Percentiles rank a stretch among this genome's conserved stretches.
Conservation (phyloP, 768 basidiomycete genomes). For the Tubosaeta sp. region DNA sequence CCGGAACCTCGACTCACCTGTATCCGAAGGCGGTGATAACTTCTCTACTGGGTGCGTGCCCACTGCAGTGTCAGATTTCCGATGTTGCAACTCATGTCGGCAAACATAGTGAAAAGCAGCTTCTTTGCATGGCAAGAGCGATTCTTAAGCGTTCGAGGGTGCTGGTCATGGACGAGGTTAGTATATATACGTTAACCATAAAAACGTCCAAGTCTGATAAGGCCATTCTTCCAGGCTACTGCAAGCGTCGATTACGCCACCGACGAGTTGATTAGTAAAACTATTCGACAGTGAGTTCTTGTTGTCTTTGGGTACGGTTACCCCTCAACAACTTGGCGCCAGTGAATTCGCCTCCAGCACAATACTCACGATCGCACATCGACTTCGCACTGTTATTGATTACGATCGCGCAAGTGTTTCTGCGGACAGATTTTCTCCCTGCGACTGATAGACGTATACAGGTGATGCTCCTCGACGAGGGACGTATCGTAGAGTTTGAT, state of each 20-base stretch:
- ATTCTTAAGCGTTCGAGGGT: conserved; percentile 76
- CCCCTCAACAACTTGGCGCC: conserved; percentile 1
- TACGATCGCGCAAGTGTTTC: conserved; percentile 63
- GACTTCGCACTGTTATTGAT: conserved; percentile 75
- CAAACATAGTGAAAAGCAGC: conserved; percentile 62
- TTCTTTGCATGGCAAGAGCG: conserved; percentile 87
- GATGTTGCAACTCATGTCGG: conserved; percentile 1
- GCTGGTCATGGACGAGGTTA: conserved; percentile 80
- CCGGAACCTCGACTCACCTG: conserved; percentile 66
- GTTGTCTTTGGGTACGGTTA: not conserved
- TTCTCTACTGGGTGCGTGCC: conserved; percentile 71
- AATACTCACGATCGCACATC: conserved; percentile 80
- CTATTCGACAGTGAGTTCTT: conserved; percentile 65
- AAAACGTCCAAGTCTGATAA: conserved; percentile 4
- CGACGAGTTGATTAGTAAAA: conserved; percentile 80
- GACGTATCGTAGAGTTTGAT: conserved; percentile 75
- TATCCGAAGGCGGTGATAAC: conserved; percentile 86
- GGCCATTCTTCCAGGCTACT: conserved; percentile 45
- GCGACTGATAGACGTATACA: conserved; percentile 23
- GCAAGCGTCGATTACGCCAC: conserved; percentile 84
- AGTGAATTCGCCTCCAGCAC: conserved; percentile 80
- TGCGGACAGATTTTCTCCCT: conserved; percentile 3
- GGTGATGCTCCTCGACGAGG: conserved; percentile 78
- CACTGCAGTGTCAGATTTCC: not conserved
- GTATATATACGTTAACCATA: conserved; percentile 10